phyloP scores from a whole-genome alignment of 1,284 basidiomycete species.

The Naganishia liquefaciens region DNA sequence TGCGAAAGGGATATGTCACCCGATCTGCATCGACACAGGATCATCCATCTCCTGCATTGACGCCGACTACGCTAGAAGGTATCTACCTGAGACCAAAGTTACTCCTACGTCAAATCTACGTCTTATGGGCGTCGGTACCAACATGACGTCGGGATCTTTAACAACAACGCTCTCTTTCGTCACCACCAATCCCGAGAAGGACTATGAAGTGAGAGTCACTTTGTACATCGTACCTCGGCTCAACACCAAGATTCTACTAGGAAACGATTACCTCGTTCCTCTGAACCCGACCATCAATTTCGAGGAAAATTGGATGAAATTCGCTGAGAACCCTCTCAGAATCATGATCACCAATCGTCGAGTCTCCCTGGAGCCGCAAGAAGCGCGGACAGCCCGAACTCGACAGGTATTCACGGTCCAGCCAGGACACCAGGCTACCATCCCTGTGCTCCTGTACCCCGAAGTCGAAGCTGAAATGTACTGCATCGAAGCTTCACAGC shows the following conservation, averaged over 20 bases:
- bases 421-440: neutral
- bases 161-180: constrained; percentile 1
- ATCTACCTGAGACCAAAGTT: neutral
- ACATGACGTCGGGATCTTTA: constrained; percentile 9
- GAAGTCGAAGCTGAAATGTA: neutral
- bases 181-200: neutral
- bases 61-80: constrained; percentile 3
- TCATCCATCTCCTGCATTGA: constrained; percentile 29
- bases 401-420: neutral
- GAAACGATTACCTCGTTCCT: constrained; percentile 30
- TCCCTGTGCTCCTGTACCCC: too few relatives aligned
- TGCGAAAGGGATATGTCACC: neutral
- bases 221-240: constrained; percentile 20
- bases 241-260: constrained; percentile 26
- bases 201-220: neutral
- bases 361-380: neutral
- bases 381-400: neutral
- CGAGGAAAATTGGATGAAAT: neutral
- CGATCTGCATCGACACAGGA: constrained; percentile 25
- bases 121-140: constrained; percentile 22
- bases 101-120: neutral
- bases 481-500: neutral
- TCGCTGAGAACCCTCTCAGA: neutral
- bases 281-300: constrained; percentile 25
- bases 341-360: constrained; percentile 10